Base-by-base conservation (phyloP, 768 basidiomycete species). In the Kwoniella bestiolae region DNA sequence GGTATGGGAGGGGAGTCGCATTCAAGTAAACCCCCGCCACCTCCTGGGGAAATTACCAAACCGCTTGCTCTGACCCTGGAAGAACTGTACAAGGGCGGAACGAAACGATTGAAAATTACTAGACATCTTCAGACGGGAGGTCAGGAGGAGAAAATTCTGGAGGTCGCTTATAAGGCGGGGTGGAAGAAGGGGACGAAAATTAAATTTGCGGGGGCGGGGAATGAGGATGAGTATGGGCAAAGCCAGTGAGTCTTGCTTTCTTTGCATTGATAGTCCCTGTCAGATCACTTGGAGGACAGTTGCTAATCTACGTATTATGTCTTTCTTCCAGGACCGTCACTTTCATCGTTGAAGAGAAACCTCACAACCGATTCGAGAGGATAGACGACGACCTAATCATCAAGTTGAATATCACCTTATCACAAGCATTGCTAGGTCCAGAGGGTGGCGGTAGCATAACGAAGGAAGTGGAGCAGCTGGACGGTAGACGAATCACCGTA, bases 171-270 rank as follows among this genome's bases (percentile, higher is more conserved):
- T 65, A 81, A 83, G 69, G 91, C 95, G 0, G 95, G 95, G 0
- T 99, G 94, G 94, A 98, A 97, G 85, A 88, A 74, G 65, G 95
- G 95, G 0, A 99, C 95, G 7, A 96, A 95, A 83, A 86, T 98
- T 64, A 88, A 92, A 52, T 97, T 94, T 81, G 88, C 92, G 0
- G 86, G 87, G 23, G 89, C 91, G 3, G 95, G 95, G 3, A 75
- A 80, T 59, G 79, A 80, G 60, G 79, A 80, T 60, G 76, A 78
- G 28, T 72, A 78, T 57, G 79, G 79, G 26, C 76, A 78, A 57
- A 64, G 68, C 14, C 79, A 80, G 77, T 74, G 61, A 75, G 71
- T 72, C 60, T 92, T 91, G 0, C 21, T 25, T 47, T 9, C 46
- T 7, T 26, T 41, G 45, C 46, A 58, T n/a, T n/a, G n/a, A n/a